A percentile compares a stretch with the other conserved stretches of the same genome.
These are phyloP conservation scores for Pleomassaria siparia DNA, from an alignment of 2,329 filamentous ascomycete species.

Conservation along the genomic window DNA sequence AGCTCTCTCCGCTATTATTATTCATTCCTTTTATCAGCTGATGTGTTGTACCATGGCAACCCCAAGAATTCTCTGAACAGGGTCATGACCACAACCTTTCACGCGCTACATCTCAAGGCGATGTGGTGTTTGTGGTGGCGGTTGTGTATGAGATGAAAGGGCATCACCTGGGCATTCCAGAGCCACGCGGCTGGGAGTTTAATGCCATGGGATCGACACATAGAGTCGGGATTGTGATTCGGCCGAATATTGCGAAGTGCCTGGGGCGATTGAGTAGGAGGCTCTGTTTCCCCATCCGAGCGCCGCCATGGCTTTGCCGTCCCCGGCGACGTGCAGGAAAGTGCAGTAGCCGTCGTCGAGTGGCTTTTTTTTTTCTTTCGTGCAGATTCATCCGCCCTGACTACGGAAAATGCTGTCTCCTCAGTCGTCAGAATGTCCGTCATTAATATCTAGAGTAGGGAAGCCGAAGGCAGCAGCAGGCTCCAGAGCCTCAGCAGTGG, in stretches of 20 bases:
- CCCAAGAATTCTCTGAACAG: conserved; percentile 22
- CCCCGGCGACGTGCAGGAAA: conserved; percentile 23
- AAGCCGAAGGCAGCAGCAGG: conserved; percentile 5
- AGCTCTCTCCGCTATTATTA: too few species aligned
- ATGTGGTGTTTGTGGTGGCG: conserved; percentile 13
- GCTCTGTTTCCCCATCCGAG: conserved; percentile 41
- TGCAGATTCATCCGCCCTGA: neutral
- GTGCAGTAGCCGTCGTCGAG: conserved; percentile 2
- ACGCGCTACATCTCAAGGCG: neutral
- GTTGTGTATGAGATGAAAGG: conserved; percentile 21
- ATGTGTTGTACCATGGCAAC: conserved; percentile 7
- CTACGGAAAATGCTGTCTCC: neutral
- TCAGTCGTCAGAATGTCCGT: too few species aligned
- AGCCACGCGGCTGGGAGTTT: conserved; percentile 27
- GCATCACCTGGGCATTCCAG: conserved; percentile 36
- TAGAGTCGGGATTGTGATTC: conserved; percentile 21
- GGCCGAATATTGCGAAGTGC: conserved; percentile 16
- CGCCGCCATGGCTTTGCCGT: conserved; percentile 23
- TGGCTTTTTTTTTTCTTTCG: neutral
- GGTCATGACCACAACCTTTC: conserved; percentile 24
- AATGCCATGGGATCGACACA: conserved; percentile 26
- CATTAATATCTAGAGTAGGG: conserved; percentile 11
- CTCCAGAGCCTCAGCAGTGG: conserved; percentile 11
- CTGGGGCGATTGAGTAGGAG: conserved; percentile 22
- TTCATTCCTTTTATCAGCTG: conserved; percentile 19